Evolutionary conservation across 164 flowering plant species (phyloP).

Genomic region (Magnolia kwangsiensis): DNA sequence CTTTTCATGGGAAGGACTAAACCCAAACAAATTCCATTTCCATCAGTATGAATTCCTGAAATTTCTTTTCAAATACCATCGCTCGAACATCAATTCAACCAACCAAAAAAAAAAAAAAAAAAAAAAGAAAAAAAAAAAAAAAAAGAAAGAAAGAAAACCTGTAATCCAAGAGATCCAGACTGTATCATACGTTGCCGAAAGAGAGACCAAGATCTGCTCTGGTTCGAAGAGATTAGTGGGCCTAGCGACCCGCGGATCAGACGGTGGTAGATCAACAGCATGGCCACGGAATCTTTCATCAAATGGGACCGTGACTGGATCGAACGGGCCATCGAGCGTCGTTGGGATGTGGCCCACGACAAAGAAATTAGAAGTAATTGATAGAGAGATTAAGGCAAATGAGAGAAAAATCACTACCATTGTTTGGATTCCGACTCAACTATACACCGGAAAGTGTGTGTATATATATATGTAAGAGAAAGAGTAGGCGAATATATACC

Average conservation of each 20-base stretch:
- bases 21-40: too few species aligned
- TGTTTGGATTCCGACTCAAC: neutral
- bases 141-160: slow-evolving; percentile 34
- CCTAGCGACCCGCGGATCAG: slow-evolving; percentile 61
- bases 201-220: slow-evolving; percentile 80
- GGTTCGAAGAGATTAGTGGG: slow-evolving; percentile 53
- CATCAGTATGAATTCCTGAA: too few species aligned
- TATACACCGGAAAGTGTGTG: too few species aligned
- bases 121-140: too few species aligned
- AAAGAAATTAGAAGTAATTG: neutral
- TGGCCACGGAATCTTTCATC: slow-evolving; percentile 51
- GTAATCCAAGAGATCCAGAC: slow-evolving; percentile 96
- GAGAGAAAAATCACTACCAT: neutral
- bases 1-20: too few species aligned
- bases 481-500: neutral
- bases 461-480: too few species aligned
- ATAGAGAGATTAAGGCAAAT: neutral
- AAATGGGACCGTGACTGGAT: slow-evolving; percentile 66
- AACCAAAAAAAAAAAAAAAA: too few species aligned
- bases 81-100: too few species aligned
- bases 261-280: slow-evolving; percentile 66
- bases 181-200: slow-evolving; percentile 59
- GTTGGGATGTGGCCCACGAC: slow-evolving; percentile 35
- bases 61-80: too few species aligned
- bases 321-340: slow-evolving; percentile 74